Evolutionary conservation across 345 rosid species (phyloP), one percentile per base, ranked within the genome.

Genomic region (Gossypioides kirkii): DNA sequence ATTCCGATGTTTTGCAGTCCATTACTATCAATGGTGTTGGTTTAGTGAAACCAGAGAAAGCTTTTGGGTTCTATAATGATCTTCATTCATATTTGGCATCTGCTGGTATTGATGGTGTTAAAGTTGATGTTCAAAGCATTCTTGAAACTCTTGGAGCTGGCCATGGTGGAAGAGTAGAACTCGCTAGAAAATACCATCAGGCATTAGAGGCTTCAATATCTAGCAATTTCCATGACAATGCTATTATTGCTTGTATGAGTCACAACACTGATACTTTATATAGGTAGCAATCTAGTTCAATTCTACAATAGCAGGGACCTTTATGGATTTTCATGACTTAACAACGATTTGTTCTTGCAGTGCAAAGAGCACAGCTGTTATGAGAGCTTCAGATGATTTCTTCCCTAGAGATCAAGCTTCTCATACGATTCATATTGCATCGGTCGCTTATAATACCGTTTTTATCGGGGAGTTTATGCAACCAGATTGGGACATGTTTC

Each of bases 401-500:
- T 89, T 87, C 87, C 93, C 93, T 4, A 74, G 84, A 76, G 91
- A 89, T 77, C 81, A 88, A 10, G 89, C 90, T 18, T 87, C 88
- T 20, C 93, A 89, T 82, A 87, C 89, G 22, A 89, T 89, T 82
- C 93, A 89, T 71, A 83, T 87, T 58, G 89, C 93, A 64, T 87
- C 91, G 0, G 91, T 89, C 69, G 89, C 91, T 71, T 89, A 87
- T 58, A 89, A 89, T 71, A 81, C 89, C 17, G 20, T 89, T 62
- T 89, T 89, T 71, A 86, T 87, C 6, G 88, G 93, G 9, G 93
- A 87, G 71, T 85, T 89, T 73, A 89, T 85, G 90, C 91, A 87
- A 79, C 91, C 91, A 8, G 91, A 89, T 76, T 89, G 91, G 93
- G 93, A 89, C 72, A 89, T 87, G 88, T 89, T 89, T 72, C 93